Percentiles rank a stretch among this genome's conserved stretches.
phyloP scores from a whole-genome alignment of 495 filamentous ascomycete genomes.

The Penicillium riverlandense region DNA sequence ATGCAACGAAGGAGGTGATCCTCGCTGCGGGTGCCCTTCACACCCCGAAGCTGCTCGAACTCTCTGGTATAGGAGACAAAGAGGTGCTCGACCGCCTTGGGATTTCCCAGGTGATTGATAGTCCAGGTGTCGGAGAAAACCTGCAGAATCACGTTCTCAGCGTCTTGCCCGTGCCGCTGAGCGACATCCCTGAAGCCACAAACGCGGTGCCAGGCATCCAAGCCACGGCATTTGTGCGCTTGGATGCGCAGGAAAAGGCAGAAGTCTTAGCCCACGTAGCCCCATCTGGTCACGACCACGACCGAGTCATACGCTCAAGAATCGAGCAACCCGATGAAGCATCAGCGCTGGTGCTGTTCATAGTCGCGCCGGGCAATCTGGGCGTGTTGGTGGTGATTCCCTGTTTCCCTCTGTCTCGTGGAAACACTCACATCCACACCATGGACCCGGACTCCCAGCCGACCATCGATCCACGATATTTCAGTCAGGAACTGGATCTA shows the following conservation, averaged over 20 bases:
- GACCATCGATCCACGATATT: slow-evolving; percentile 20
- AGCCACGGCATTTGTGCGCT: slow-evolving; percentile 1
- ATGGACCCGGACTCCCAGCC: slow-evolving; percentile 20
- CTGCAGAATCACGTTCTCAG: slow-evolving; percentile 31
- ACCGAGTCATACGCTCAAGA: slow-evolving; percentile 2
- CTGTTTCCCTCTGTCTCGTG: slow-evolving; percentile 28
- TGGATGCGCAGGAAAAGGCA: slow-evolving; percentile 3
- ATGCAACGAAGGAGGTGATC: slow-evolving; percentile 37
- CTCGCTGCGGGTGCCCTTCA: slow-evolving; percentile 45
- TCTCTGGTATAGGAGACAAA: slow-evolving; percentile 37
- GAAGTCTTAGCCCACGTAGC: neutral
- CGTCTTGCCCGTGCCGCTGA: neutral
- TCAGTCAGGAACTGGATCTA: slow-evolving; percentile 25
- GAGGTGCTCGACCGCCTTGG: neutral
- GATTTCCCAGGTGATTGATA: slow-evolving; percentile 26
- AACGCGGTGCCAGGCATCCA: slow-evolving; percentile 3
- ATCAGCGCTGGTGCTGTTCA: slow-evolving; percentile 2
- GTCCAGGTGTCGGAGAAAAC: slow-evolving; percentile 33
- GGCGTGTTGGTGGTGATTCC: slow-evolving; percentile 10
- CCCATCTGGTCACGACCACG: neutral
- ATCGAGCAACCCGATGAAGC: slow-evolving; percentile 6
- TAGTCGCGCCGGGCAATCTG: neutral
- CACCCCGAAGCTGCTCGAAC: slow-evolving; percentile 45
- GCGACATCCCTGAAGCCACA: neutral
- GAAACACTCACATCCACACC: slow-evolving; percentile 24